Evolutionary conservation across 345 rosid genomes (phyloP).

Genomic region (Pelargonium nanum): DNA sequence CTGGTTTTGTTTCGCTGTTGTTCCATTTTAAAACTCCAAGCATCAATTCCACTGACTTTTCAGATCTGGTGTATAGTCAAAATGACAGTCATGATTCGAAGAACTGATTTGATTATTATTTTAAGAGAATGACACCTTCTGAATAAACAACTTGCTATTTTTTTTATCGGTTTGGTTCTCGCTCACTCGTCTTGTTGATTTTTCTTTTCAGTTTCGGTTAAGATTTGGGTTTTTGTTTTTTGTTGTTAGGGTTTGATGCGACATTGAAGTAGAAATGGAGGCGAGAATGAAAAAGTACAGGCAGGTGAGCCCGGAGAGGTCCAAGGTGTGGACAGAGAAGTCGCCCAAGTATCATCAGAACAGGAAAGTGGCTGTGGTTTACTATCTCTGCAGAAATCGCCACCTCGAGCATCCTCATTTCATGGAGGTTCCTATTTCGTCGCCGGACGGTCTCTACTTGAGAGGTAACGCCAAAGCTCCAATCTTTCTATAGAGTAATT

Average conservation of each 20-base stretch:
- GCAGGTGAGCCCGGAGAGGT: constrained; percentile 87
- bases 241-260: constrained; percentile 11
- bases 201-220: too few species aligned
- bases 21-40: too few species aligned
- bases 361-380: constrained; percentile 75
- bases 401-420: constrained; percentile 99
- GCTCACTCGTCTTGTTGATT: neutral
- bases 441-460: constrained; percentile 65
- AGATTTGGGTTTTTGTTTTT: too few species aligned
- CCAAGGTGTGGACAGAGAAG: constrained; percentile 91
- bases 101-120: too few species aligned
- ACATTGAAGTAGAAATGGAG: constrained; percentile 36
- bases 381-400: constrained; percentile 77
- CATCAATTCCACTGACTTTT: too few species aligned
- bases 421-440: constrained; percentile 73
- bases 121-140: too few species aligned
- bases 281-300: constrained; percentile 63
- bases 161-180: neutral
- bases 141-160: neutral
- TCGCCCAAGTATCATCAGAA: constrained; percentile 70
- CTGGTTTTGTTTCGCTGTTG: too few species aligned
- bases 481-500: neutral
- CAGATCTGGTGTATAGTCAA: too few species aligned
- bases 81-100: too few species aligned
- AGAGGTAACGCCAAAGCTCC: constrained; percentile 38